These are phyloP conservation scores for Vicia villosa DNA, from an alignment of 306 rosid species.

Conservation along the genomic window DNA sequence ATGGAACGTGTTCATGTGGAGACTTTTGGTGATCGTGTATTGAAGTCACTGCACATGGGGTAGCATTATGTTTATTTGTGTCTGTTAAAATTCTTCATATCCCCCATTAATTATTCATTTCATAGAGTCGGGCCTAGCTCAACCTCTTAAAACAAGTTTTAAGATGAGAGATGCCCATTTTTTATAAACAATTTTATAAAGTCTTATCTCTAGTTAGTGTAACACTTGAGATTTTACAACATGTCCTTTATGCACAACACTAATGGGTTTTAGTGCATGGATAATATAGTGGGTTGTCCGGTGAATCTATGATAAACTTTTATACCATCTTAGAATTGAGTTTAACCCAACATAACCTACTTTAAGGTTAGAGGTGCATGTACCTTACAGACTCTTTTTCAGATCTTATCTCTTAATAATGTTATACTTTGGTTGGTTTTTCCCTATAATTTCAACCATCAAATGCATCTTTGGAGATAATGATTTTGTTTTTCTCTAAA, in stretches of 20 bases:
- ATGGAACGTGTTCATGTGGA: slow-evolving; percentile 84
- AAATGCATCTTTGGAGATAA: not conserved
- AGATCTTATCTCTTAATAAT: not conserved
- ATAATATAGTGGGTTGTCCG: not conserved
- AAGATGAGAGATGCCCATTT: not conserved
- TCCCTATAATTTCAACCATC: not conserved
- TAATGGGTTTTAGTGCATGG: not conserved
- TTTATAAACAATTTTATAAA: not conserved
- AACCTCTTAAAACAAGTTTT: not conserved
- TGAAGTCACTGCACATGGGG: slow-evolving; percentile 17
- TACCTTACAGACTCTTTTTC: not conserved
- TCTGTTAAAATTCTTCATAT: not conserved
- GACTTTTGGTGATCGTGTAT: slow-evolving; percentile 75
- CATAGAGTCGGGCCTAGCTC: not conserved
- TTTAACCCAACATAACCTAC: not conserved
- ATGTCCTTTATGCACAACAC: not conserved
- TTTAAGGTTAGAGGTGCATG: not conserved
- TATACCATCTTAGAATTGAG: not conserved
- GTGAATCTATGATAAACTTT: not conserved
- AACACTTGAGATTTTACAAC: not conserved
- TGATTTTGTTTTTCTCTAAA: not conserved
- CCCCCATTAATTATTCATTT: not conserved
- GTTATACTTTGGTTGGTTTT: not conserved
- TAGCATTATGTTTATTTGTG: not conserved
- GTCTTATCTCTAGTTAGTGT: not conserved